Conservation (phyloP, 768 basidiomycete species). For the Amanita phalloides region DNA sequence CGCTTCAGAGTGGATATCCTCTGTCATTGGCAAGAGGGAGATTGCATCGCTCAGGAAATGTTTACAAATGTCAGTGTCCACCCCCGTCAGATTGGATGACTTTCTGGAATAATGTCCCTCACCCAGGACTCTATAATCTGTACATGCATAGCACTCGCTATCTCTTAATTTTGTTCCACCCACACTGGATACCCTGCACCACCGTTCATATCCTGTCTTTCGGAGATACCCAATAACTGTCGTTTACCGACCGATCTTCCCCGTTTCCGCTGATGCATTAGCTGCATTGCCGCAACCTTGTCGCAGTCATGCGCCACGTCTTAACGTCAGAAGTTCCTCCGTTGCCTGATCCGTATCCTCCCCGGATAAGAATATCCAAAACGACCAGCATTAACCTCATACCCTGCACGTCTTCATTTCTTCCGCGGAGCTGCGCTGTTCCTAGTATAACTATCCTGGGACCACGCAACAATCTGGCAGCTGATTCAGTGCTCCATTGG, state of each 20-base stretch:
- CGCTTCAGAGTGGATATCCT: conserved; percentile 59
- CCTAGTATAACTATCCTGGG: not conserved
- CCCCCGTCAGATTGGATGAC: conserved; percentile 6
- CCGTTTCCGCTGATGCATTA: conserved; percentile 9
- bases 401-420: too few species aligned
- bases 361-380: not conserved
- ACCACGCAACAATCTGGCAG: too few species aligned
- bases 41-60: conserved; percentile 68
- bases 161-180: conserved; percentile 18
- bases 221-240: conserved; percentile 8
- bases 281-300: conserved; percentile 18
- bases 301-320: conserved; percentile 21
- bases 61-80: conserved; percentile 56
- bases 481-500: too few species aligned
- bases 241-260: not conserved
- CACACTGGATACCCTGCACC: conserved; percentile 2
- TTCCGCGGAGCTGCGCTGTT: too few species aligned
- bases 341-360: conserved; percentile 10
- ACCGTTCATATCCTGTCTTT: conserved; percentile 4
- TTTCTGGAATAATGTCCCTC: conserved; percentile 5
- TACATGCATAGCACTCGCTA: conserved; percentile 39
- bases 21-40: conserved; percentile 85
- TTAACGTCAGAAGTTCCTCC: conserved; percentile 21
- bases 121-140: conserved; percentile 53
- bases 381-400: not conserved